Evolutionary conservation across 306 rosid genomes (phyloP).

Genomic region (Quercus mongolica): DNA sequence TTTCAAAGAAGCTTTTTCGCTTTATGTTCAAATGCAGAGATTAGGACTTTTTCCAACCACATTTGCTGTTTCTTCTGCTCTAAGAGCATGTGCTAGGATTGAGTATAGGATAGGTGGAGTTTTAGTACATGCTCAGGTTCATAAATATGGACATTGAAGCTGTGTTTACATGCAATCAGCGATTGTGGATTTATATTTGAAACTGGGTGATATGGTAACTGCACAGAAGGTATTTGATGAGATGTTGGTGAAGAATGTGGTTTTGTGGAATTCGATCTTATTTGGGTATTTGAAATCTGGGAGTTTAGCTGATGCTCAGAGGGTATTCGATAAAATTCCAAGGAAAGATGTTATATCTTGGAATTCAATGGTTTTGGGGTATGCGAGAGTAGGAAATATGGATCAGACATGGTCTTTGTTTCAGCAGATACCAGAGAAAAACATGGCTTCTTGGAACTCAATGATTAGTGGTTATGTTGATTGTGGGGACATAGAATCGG

Average conservation of each 20-base stretch:
- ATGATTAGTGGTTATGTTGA: constrained; percentile 58
- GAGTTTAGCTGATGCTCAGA: constrained; percentile 39
- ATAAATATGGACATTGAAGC: constrained; percentile 40
- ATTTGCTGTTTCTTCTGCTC: constrained; percentile 61
- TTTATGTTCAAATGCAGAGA: constrained; percentile 56
- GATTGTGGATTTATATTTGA: constrained; percentile 53
- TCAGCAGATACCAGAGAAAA: constrained; percentile 56
- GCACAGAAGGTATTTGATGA: constrained; percentile 59
- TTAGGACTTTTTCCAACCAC: constrained; percentile 51
- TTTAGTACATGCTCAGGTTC: constrained; percentile 62
- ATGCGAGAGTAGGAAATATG: constrained; percentile 49
- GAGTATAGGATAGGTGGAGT: constrained; percentile 34
- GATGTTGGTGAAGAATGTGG: constrained; percentile 56
- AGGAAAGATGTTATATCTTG: constrained; percentile 62
- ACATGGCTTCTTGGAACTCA: constrained; percentile 64
- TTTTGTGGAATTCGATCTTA: constrained; percentile 75
- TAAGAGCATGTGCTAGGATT: constrained; percentile 61
- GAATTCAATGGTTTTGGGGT: constrained; percentile 70
- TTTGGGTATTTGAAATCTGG: constrained; percentile 54
- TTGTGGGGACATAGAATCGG: constrained; percentile 38
- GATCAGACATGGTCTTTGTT: constrained; percentile 47
- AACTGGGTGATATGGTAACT: constrained; percentile 46
- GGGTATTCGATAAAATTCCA: constrained; percentile 52
- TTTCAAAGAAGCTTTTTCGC: constrained; percentile 49
- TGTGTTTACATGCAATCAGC: constrained; percentile 69